These are phyloP conservation scores for Cymbomonas tetramitiformis DNA, from an alignment of 139 green algal genomes.

Conservation along the genomic window DNA sequence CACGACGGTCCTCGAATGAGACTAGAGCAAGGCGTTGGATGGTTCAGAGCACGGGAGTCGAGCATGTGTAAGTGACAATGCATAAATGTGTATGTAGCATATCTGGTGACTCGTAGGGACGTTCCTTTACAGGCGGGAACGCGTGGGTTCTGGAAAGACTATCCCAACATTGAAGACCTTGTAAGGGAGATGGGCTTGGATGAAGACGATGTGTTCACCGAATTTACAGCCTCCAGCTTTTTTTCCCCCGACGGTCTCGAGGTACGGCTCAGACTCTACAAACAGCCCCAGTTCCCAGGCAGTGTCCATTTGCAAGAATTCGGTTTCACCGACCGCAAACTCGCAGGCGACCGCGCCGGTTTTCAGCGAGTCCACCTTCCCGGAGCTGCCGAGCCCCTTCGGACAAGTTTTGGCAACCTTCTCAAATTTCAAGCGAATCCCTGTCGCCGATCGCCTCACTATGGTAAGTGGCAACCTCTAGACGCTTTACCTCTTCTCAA, in stretches of 20 bases:
- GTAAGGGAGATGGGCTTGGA: conserved; percentile 1
- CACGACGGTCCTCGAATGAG: no score
- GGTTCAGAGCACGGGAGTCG: no score
- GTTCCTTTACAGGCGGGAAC: no score
- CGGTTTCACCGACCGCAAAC: no score
- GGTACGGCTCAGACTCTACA: no score
- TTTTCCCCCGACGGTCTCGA: conserved; percentile 23
- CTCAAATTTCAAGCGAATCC: conserved; percentile 23
- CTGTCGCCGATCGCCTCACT: conserved; percentile 12
- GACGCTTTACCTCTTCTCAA: no score
- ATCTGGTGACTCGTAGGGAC: no score
- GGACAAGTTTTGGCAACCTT: conserved; percentile 27
- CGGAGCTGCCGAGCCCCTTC: conserved; percentile 12
- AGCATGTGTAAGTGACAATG: neutral
- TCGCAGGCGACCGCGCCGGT: conserved; percentile 21
- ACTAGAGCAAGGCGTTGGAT: no score
- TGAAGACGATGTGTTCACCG: conserved; percentile 19
- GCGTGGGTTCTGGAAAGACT: conserved; percentile 26
- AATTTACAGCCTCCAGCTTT: conserved; percentile 14
- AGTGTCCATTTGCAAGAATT: neutral
- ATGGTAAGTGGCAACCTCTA: no score
- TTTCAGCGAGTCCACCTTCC: neutral
- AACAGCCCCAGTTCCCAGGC: neutral
- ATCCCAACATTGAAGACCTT: conserved; percentile 21
- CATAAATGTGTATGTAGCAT: conserved; percentile 1